Evolutionary conservation across 805 yeast species (phyloP), one percentile per base, ranked within the genome.

Genomic region (Isabelozyma gotoi): DNA sequence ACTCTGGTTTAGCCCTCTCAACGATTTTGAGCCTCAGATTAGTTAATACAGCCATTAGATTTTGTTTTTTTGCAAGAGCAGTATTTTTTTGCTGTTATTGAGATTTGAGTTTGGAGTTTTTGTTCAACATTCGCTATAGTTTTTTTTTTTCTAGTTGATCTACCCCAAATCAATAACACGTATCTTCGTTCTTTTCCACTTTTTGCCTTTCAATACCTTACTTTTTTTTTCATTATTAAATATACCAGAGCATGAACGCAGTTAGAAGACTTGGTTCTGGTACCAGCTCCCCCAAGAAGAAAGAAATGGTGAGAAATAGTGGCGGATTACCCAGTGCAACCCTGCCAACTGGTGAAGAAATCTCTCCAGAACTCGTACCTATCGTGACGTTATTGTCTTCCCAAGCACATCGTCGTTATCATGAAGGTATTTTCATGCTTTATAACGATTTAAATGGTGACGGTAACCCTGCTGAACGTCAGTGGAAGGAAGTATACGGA

Each of bases 401-500:
- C 0, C 95, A 87, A 53, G 65, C 81, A 0, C 88, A 84, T 58
- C 75, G 96, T 48, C 75, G 88, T 37, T 87, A 87, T 63, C 73
- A 76, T 48, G 94, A 85, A 53, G 94, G 92, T 42, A 80, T 84
- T 2, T 81, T 87, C 56, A 79, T 85, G 85, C 64, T 87, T 7
- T 69, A 85, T 47, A 81, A 83, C 52, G 92, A 86, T 53, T 68
- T 87, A 52, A 82, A 83, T 56, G 80, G 87, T 19, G 96, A 92
- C 52, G 99, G 99, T 7, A 78, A 83, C 43, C 91, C 96, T 0
- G 82, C 85, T 0, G 87, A 84, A 39, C 74, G 97, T 37, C 76
- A 77, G 55, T 94, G 99, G 99, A 75, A 77, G 42, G 97, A 94
- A 66, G 96, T 91, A 18, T 94, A 87, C 62, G 98, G 96, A 36